Evolutionary conservation across 192 early-diverging fungal genomes (phyloP), one percentile per base, ranked within the genome.

Genomic region (Rhizophagus clarus): DNA sequence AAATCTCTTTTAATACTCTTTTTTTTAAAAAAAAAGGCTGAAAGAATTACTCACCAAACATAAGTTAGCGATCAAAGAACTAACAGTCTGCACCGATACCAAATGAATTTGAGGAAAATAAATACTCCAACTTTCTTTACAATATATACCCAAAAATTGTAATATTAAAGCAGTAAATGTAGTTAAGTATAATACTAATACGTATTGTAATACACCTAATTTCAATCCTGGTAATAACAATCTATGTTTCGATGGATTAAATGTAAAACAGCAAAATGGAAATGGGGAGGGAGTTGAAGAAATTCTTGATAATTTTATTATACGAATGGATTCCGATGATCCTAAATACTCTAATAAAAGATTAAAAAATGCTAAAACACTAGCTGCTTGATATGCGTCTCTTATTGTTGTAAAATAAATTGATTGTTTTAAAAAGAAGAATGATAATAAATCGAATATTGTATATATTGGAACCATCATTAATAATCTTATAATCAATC

Each of bases 81-180:
- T 28, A 28, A 64, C 12, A 28, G 63, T 64, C 15, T 64, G 63
- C 4, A 64, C 28, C 10, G 8, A 28, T 64, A 64, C 24, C 28
- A 64, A 64, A 64, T 64, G 63, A 29, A 64, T 24, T 64, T 64
- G 63, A 28, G 63, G 63, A 64, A 64, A 64, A 29, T 64, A 64
- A 28, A 64, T 64, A 29, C 24, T 28, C n/a, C 28, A 64, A 26
- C 28, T 64, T 29, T 64, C 63, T 64, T 64, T 64, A 64, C 63
- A 64, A 64, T 28, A 64, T 14, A 64, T 20, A 11, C 63, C 63
- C n/a, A 64, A 28, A 14, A 64, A 64, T 64, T 64, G 63, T 29
- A 64, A 28, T 29, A 64, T 14, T 29, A 64, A 10, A 24, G 63
- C n/a, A 15, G 10, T 28, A 28, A 64, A 64, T 12, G 10, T 64